Evolutionary conservation across 805 yeast genomes (phyloP), one percentile per base, ranked within the genome.

Genomic region (Ogataea neopini): DNA sequence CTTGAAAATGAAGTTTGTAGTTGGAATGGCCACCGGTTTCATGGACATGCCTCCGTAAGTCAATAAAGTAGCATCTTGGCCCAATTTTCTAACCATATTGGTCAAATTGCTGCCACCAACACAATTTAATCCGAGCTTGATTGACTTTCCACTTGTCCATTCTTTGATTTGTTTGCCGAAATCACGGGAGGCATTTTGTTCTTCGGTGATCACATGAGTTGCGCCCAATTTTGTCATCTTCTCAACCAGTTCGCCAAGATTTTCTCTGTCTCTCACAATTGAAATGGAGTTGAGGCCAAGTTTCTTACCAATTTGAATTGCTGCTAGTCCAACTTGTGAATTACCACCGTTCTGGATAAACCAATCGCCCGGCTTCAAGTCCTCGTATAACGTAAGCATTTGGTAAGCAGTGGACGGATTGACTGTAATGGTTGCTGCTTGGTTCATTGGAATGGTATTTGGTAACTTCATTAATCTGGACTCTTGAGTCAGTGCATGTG

Each of bases 1-100:
- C 68, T 92, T 94, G 75, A 94, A 94, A 54, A 94, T 91, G 62
- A 88, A 88, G 50, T 88, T 71, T 0, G 96, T 81, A 1, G 97
- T 89, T 33, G 98, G 97, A 47, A 94, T 68, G n/a, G 80, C 78
- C 9, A 94, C 95, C 1, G 99, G 99, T 69, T 88, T 91, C 74
- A 84, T 83, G 3, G 97, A 88, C 99, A 94, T 94, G 32, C 96
- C 98, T 28, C 99, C 99, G 62, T 94, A 94, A 1, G 98, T 89
- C 57, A 90, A 80, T 74, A 94, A 71, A 40, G 83, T 77, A 1
- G 94, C 96, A 57, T 87, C 81, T 13, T 73, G 69, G 32, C 81
- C 82, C 47, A 94, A 75, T 64, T 90, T 92, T 56, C 97, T 77
- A 8, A 96, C 92, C 57, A 94, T 75, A 35, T 84, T 84, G 0